These are phyloP conservation scores for Brasenia schreberi DNA, from an alignment of 164 flowering plant genomes.

Conservation along the genomic window DNA sequence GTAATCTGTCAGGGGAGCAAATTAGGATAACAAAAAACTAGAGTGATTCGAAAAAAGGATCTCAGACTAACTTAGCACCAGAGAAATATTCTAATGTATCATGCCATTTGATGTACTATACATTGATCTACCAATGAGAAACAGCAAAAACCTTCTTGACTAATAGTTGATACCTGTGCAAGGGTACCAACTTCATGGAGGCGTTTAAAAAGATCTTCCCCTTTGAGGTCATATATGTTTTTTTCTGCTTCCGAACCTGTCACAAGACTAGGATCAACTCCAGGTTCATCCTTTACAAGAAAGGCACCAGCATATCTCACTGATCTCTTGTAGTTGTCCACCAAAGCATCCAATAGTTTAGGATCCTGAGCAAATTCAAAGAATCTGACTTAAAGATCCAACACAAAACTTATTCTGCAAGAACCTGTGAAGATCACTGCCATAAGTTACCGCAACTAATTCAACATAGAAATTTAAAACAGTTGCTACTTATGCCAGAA, in stretches of 20 bases:
- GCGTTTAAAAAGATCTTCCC: conserved; percentile 69
- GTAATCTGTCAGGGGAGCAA: conserved; percentile 38
- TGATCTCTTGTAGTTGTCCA: conserved; percentile 68
- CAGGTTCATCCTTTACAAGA: conserved; percentile 83
- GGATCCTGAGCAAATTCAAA: conserved; percentile 55
- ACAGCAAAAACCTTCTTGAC: background rate
- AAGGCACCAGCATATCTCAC: conserved; percentile 97
- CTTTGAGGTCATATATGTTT: conserved; percentile 50
- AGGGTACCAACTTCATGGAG: conserved; percentile 98
- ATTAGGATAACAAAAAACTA: too few species aligned
- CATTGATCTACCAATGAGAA: too few species aligned
- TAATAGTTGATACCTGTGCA: conserved; percentile 53
- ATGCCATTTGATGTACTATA: background rate
- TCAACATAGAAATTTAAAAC: background rate
- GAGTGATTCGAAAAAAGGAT: background rate
- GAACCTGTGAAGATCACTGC: too few species aligned
- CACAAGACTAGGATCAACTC: conserved; percentile 31
- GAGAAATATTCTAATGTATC: background rate
- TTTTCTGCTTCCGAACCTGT: conserved; percentile 63
- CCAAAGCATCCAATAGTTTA: conserved; percentile 70
- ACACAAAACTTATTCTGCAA: too few species aligned
- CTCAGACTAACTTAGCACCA: background rate
- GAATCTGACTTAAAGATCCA: background rate
- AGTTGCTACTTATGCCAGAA: background rate
- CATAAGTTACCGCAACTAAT: too few species aligned